Conservation (phyloP, 2,329 filamentous ascomycete species). For the Aspergillus fumigatus region DNA sequence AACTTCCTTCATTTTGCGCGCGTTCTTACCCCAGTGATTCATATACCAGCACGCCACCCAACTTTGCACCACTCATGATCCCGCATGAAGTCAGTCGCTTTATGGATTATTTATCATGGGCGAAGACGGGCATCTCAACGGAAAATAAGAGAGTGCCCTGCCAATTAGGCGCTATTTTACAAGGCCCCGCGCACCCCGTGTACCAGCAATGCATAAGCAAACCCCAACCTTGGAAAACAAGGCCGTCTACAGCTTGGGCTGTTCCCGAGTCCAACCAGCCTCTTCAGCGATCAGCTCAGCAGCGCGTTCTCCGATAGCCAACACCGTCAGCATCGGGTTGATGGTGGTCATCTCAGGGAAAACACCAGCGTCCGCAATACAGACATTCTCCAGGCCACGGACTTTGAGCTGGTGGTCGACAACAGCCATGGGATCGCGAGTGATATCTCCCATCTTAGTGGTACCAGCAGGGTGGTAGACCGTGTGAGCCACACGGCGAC, state of each 20-base stretch:
- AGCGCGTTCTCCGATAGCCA: slow-evolving; percentile 76
- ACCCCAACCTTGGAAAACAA: neutral
- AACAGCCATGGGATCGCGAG: slow-evolving; percentile 66
- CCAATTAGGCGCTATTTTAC: too few species aligned
- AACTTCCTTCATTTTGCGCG: neutral
- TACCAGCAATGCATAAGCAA: slow-evolving; percentile 16
- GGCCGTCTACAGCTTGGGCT: slow-evolving; percentile 48
- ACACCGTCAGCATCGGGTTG: slow-evolving; percentile 87
- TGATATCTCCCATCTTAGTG: slow-evolving; percentile 79
- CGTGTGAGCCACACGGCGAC: slow-evolving; percentile 74
- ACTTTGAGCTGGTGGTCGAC: slow-evolving; percentile 73
- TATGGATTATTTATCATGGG: neutral
- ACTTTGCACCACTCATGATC: neutral
- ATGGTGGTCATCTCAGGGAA: slow-evolving; percentile 84
- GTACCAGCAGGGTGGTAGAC: slow-evolving; percentile 89
- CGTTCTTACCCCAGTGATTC: neutral
- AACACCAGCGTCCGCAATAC: slow-evolving; percentile 81
- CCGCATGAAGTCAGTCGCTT: neutral
- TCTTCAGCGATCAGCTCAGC: slow-evolving; percentile 79
- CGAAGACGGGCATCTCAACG: neutral
- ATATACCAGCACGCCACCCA: neutral
- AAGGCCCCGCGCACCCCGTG: neutral
- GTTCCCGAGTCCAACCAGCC: slow-evolving; percentile 59
- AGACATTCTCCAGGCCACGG: slow-evolving; percentile 65
- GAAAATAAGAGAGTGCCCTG: neutral